Percentiles rank a stretch among this genome's conserved stretches.
phyloP scores from a whole-genome alignment of 345 rosid species.

The Rhodamnia rubescens region DNA sequence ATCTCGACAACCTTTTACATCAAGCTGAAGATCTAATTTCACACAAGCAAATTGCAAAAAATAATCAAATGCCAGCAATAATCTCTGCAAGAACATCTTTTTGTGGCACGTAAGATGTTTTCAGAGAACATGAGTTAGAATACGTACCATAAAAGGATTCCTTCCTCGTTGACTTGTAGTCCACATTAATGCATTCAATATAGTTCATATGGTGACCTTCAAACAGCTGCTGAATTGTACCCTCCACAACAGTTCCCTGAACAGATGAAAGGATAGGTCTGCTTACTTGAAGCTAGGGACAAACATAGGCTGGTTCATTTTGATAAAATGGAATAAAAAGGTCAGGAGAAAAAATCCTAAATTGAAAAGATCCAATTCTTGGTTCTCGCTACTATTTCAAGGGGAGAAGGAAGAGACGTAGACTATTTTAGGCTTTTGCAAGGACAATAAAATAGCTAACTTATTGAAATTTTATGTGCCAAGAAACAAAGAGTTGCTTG shows the following conservation, averaged over 20 bases:
- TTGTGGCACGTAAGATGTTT: not conserved
- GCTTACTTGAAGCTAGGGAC: not conserved
- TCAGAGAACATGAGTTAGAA: not conserved
- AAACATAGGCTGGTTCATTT: not conserved
- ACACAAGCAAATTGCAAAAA: not conserved
- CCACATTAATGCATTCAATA: conserved; percentile 54
- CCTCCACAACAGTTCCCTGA: conserved; percentile 59
- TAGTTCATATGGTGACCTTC: conserved; percentile 62
- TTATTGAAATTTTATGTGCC: not conserved
- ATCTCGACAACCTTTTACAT: conserved; percentile 76
- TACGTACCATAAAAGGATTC: conserved; percentile 45
- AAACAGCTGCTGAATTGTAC: conserved; percentile 51
- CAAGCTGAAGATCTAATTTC: conserved; percentile 66
- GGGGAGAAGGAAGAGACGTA: not conserved
- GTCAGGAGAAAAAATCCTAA: not conserved
- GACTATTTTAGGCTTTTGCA: not conserved
- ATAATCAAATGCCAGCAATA: not conserved
- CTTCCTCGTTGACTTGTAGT: conserved; percentile 48
- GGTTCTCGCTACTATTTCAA: not conserved
- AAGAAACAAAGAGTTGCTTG: not conserved
- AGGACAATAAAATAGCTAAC: not conserved
- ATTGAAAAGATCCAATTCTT: not conserved
- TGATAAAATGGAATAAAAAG: not conserved
- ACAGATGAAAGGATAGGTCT: not conserved
- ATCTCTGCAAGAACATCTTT: not conserved